Percentiles rank a stretch among this genome's conserved stretches.
Evolutionary conservation across 192 early-diverging fungal genomes (phyloP).

Genomic region (Rhizoclosmatium sp.): DNA sequence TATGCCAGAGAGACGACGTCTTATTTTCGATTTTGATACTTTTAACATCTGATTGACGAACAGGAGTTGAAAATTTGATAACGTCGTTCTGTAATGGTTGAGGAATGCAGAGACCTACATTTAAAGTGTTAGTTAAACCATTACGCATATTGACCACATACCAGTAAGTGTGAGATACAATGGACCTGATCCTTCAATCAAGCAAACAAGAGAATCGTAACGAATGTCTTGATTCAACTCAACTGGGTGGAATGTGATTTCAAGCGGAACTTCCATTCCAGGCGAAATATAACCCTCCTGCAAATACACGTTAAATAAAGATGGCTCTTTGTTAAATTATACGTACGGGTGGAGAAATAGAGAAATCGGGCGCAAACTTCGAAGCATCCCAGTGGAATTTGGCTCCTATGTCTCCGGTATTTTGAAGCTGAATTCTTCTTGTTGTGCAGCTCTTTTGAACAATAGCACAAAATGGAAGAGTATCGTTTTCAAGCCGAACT

Average conservation of each 20-base stretch:
- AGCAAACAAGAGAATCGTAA: slow-evolving; percentile 60
- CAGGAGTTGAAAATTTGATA: slow-evolving; percentile 64
- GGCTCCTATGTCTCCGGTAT: slow-evolving; percentile 65
- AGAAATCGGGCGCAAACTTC: slow-evolving; percentile 60
- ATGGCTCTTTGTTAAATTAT: background rate
- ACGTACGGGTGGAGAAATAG: slow-evolving; percentile 55
- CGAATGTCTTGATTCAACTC: slow-evolving; percentile 65
- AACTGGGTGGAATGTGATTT: slow-evolving; percentile 65
- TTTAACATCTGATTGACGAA: slow-evolving; percentile 62
- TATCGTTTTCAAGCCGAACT: slow-evolving; percentile 63
- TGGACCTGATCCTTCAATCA: slow-evolving; percentile 53
- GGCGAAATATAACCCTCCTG: slow-evolving; percentile 70
- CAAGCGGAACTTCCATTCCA: slow-evolving; percentile 66
- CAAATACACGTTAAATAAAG: background rate
- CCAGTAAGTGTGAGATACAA: slow-evolving; percentile 64
- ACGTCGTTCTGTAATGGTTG: slow-evolving; percentile 63
- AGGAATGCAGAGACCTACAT: slow-evolving; percentile 55
- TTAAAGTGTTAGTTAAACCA: background rate
- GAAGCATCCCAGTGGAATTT: slow-evolving; percentile 62
- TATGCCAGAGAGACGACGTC: slow-evolving; percentile 55
- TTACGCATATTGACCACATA: background rate
- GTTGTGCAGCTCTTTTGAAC: slow-evolving; percentile 63
- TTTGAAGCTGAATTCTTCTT: slow-evolving; percentile 61
- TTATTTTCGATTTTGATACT: slow-evolving; percentile 60
- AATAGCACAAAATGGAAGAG: slow-evolving; percentile 69